Base-by-base conservation (phyloP, 163 green algal genomes). In the Smithsoniella earleae region DNA sequence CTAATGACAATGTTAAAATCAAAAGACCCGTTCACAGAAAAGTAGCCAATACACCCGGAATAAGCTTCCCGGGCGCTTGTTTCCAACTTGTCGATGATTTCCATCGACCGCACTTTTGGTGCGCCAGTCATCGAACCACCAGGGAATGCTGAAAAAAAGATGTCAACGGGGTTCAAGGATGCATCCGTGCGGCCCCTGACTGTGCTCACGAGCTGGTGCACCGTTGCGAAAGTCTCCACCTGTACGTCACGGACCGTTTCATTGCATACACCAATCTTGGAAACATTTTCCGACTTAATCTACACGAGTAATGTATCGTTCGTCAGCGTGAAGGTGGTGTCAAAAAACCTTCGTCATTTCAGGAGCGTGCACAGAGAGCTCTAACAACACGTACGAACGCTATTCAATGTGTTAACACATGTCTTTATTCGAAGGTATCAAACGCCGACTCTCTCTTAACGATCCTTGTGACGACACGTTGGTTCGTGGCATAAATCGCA, bases 1-100 rank as follows among this genome's bases (percentile, higher is more conserved):
- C 95, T 83, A 76, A 99, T 99, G 20, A 99, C 91, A 63, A 99
- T 96, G 85, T 99, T 99, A 4, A 98, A 79, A 80, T 98, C 93
- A 77, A 97, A 97, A 8, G 90, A 86, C 74, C 85, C 85, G 80
- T 93, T 95, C 22, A 95, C 49, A 2, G 79, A 87, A 30, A 98
- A 84, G 78, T 86, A 99, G 36, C 95, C 95, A 20, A 99, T 77
- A 63, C 77, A 80, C 10, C 94, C 94, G 3, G 88, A 96, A 83
- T 99, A 99, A 6, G 95, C 78, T 3, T 92, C 94, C 0, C 92
- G 75, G 1, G 94, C 72, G 0, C 73, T 76, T 6, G 75, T 76
- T 82, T 98, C 94, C 31, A 98, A 75, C n/a, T 73, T 28, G 76
- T 97, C 92, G 16, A 99, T 82, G 46, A 99, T 93, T 13, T 88